phyloP scores from a whole-genome alignment of 2,329 filamentous ascomycete species.

The Talaromyces sp. region DNA sequence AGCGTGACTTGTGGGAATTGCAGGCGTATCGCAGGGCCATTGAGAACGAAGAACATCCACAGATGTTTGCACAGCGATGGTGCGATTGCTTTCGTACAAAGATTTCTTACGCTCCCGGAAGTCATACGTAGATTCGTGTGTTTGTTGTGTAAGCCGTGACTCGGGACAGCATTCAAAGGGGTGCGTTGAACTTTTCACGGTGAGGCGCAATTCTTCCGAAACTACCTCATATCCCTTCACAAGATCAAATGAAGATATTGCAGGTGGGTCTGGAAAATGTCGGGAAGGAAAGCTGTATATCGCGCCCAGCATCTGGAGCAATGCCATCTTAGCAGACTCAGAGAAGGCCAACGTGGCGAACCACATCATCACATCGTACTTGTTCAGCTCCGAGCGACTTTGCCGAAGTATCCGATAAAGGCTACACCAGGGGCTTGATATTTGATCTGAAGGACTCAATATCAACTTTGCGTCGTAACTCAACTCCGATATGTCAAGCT shows the following conservation, averaged over 20 bases:
- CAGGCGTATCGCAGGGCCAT: neutral
- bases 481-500: conserved; percentile 3
- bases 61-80: neutral
- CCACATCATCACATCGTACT: neutral
- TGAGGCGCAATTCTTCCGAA: neutral
- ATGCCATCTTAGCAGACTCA: neutral
- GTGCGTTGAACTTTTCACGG: neutral
- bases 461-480: conserved; percentile 18
- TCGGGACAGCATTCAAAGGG: neutral
- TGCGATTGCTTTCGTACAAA: neutral
- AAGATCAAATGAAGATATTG: conserved; percentile 7
- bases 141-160: neutral
- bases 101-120: neutral
- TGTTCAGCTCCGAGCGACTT: neutral
- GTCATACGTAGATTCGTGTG: neutral
- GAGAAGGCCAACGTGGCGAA: neutral
- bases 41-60: neutral
- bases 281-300: neutral
- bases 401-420: conserved; percentile 14
- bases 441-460: conserved; percentile 13
- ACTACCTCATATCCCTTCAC: neutral
- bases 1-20: neutral
- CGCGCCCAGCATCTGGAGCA: neutral
- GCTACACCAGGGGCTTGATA: conserved; percentile 19
- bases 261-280: neutral